A percentile compares a stretch with the other conserved stretches of the same genome.
These are phyloP conservation scores for Rosa lucieae DNA, from an alignment of 306 rosid genomes.

Conservation along the genomic window DNA sequence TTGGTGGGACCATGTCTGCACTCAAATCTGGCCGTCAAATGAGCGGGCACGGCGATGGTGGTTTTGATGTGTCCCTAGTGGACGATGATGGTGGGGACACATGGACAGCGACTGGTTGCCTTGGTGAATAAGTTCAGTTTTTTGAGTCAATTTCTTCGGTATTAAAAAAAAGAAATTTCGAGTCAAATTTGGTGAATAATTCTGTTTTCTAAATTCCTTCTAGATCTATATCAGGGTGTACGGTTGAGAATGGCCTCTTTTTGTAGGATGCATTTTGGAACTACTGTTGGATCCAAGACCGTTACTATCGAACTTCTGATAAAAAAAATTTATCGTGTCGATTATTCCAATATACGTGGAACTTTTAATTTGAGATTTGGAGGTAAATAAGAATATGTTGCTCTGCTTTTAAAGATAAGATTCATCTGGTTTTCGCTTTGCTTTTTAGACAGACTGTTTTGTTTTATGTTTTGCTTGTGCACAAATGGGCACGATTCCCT, in stretches of 20 bases:
- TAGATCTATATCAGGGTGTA: background rate
- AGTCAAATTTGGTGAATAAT: background rate
- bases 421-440: too few species aligned
- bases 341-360: background rate
- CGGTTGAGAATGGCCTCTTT: background rate
- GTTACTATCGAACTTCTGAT: background rate
- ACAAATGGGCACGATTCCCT: too few species aligned
- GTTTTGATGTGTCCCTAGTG: slow-evolving; percentile 7
- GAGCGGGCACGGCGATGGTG: slow-evolving; percentile 5
- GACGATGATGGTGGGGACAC: slow-evolving; percentile 14
- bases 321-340: too few species aligned
- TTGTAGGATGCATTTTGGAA: background rate
- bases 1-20: slow-evolving; percentile 7
- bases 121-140: background rate
- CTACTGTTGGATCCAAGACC: background rate
- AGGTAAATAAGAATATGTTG: too few species aligned
- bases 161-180: background rate
- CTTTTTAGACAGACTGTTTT: too few species aligned
- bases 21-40: slow-evolving; percentile 3
- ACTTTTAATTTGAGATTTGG: too few species aligned
- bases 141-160: background rate
- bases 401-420: too few species aligned
- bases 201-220: background rate
- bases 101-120: background rate
- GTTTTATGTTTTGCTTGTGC: too few species aligned